Evolutionary conservation across 1,139 yeast genomes (phyloP), one percentile per base, ranked within the genome.

Genomic region (Yamadazyma sp.): DNA sequence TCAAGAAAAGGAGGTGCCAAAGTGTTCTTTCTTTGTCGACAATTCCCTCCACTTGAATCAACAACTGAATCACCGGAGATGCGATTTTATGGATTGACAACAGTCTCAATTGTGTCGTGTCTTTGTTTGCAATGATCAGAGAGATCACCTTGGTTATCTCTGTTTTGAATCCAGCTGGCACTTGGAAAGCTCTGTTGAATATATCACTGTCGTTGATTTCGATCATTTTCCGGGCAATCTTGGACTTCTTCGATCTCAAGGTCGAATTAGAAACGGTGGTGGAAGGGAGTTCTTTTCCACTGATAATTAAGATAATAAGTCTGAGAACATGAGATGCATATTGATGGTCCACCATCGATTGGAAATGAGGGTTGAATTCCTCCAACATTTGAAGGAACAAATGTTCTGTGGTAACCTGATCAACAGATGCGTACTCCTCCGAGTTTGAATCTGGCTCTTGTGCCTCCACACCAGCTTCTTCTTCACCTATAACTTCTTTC

Each of bases 281-380:
- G 2, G 92, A 81, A n/a, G 95, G 95, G 44, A 88, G 66, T 44
- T 81, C 83, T 53, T 83, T 83, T 2, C 95, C 96, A 2, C 94
- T 75, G 31, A 88, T 62, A 25, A 89, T 77, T 40, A 89, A 67
- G 31, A 92, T 64, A 12, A 87, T 54, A 25, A 89, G 64, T 58
- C 98, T 75, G 39, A 92, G 63, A 3, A 87, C 91, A 61, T 92
- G 98, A 0, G 97, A 87, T 0, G 92, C 92, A 57, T 91, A 92
- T 50, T 78, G 86, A 53, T 91, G 92, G 11, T 67, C 65, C 20
- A 85, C 72, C 83, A 91, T 77, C 2, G 72, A 64, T 34, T 64
- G 66, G 38, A 84, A 50, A 44, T 77, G 72, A 1, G 89, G 83
- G 45, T 77, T 73, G 37, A 86, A 61, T 58, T 88, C 96, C 41